Conservation (phyloP, 2,329 filamentous ascomycete species). For the Fusarium sp. region DNA sequence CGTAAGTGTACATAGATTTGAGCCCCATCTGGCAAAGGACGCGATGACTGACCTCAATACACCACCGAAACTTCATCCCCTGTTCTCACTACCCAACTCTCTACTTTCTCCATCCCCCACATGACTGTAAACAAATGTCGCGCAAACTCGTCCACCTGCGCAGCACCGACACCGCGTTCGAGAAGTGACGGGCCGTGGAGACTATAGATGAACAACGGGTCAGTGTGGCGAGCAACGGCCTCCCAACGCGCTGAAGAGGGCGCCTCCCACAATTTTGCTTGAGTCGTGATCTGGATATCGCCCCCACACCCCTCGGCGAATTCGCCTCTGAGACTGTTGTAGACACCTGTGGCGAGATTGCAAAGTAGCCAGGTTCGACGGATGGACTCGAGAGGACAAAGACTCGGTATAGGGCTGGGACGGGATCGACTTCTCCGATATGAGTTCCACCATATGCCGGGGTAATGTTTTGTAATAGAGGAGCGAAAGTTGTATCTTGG, state of each 20-base stretch:
- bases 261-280: not conserved
- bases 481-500: not conserved
- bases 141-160: slow-evolving; percentile 11
- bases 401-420: not conserved
- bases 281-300: not conserved
- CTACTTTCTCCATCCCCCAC: slow-evolving; percentile 8
- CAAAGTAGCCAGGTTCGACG: not conserved
- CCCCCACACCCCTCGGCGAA: not conserved
- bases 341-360: not conserved
- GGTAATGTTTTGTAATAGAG: not conserved
- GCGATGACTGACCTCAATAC: not conserved
- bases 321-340: not conserved
- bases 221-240: not conserved
- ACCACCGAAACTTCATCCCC: not conserved
- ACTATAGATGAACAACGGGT: slow-evolving; percentile 6
- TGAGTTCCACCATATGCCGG: not conserved
- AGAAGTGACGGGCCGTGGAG: not conserved
- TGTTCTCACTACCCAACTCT: slow-evolving; percentile 4
- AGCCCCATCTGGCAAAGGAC: no score
- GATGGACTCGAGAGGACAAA: not conserved
- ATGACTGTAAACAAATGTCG: slow-evolving; percentile 11
- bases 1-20: no score
- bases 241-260: not conserved
- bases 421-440: not conserved
- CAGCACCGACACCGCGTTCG: not conserved